A percentile compares a stretch with the other conserved stretches of the same genome.
Conservation (phyloP, 768 basidiomycete genomes). For the Royoungia palumana region DNA sequence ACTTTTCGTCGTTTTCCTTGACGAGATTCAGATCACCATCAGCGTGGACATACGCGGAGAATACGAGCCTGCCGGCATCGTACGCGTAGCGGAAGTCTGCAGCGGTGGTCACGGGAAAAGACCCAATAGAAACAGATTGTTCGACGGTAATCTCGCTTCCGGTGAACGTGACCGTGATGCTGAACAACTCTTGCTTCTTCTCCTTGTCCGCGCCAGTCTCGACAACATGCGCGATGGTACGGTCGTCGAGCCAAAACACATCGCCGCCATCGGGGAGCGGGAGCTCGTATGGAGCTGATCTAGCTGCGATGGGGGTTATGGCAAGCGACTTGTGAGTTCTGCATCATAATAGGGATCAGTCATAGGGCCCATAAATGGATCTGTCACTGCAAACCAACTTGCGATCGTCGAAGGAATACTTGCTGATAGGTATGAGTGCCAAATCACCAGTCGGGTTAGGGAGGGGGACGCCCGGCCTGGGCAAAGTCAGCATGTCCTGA, state of each 20-base stretch:
- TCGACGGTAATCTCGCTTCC: constrained; percentile 33
- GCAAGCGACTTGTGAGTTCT: constrained; percentile 72
- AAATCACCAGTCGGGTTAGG: constrained; percentile 69
- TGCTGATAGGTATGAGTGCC: constrained; percentile 60
- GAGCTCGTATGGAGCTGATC: constrained; percentile 49
- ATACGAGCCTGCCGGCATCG: constrained; percentile 63
- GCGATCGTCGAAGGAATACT: constrained; percentile 70
- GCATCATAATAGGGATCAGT: neutral
- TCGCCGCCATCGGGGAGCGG: constrained; percentile 67
- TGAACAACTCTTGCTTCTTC: constrained; percentile 55
- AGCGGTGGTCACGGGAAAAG: constrained; percentile 63
- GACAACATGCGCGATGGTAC: constrained; percentile 69
- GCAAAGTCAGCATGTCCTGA: constrained; percentile 64
- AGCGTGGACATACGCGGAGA: constrained; percentile 79
- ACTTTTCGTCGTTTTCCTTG: constrained; percentile 64
- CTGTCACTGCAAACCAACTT: constrained; percentile 45
- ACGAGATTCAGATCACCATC: constrained; percentile 72
- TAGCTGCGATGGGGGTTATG: constrained; percentile 55
- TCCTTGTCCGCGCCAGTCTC: constrained; percentile 45
- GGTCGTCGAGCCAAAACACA: constrained; percentile 72
- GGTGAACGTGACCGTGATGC: constrained; percentile 50
- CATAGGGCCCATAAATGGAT: neutral
- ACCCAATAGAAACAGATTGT: constrained; percentile 49
- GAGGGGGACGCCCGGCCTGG: constrained; percentile 62
- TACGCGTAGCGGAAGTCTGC: constrained; percentile 68